Base-by-base conservation (phyloP, 768 basidiomycete genomes). In the Pleurotus platypus region DNA sequence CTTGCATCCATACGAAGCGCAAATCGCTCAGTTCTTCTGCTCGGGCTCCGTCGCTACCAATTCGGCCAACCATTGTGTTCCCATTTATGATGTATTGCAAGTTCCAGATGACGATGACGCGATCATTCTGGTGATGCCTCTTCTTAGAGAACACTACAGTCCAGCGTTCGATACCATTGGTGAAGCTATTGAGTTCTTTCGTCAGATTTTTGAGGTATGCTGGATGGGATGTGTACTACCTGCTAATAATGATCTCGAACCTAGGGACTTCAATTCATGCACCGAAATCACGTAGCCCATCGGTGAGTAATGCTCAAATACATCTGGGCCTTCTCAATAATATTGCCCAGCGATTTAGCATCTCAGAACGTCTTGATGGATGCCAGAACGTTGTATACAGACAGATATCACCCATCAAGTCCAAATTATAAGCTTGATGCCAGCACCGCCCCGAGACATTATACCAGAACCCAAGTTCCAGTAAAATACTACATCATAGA, bases 401-500 rank as follows among this genome's bases (percentile, higher is more conserved):
- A 57, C 4, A 57, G 57, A 4, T 66, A 59, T 27, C 70, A 71
- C 53, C 71, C 69, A 1, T 20, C 55, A 0, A 13, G 35, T 3
- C 37, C 30, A 20, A 50, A 48, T 16, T 59, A 39, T 40, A 66
- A 50, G 22, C 63, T 57, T 3, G 66, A 69, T 37, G 60, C 49
- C 26, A 58, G 40, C 9, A 46, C 49, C n/a, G 50, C 38, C 5
- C 49, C 56, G 15, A 51, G 24, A 12, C 54, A 38, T 30, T 54
- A 15, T 18, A 66, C 58, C 22, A 65, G 67, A 12, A 69, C 66
- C 0, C 57, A 57, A 40, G 55, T 40, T 12, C 68, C 67, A 8
- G 57, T 63, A 7, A 68, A 62, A 51, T 72, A 70, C 46, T 68
- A 70, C 58, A 49, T 70, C 38, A 66, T 63, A 13, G 71, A 73